Percentiles rank a stretch among this genome's conserved stretches.
phyloP scores from a whole-genome alignment of 257 asterid species.

The Solanum rostratum region DNA sequence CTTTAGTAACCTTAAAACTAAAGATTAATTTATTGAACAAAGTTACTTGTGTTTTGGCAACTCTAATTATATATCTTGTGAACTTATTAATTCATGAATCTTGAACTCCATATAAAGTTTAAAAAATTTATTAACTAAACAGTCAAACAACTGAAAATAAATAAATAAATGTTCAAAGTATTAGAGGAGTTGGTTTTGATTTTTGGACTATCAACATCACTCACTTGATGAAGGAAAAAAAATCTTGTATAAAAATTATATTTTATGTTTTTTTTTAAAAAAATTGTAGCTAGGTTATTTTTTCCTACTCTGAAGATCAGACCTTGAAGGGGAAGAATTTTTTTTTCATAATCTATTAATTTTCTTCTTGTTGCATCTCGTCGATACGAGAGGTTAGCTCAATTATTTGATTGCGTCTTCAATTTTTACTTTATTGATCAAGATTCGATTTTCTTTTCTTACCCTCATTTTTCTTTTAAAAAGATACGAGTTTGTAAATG shows the following conservation, averaged over 20 bases:
- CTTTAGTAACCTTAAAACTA: neutral
- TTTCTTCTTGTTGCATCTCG: no score
- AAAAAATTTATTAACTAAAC: neutral
- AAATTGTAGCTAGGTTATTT: no score
- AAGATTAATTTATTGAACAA: conserved; percentile 4
- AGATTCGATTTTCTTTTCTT: neutral
- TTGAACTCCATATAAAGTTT: neutral
- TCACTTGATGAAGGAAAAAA: neutral
- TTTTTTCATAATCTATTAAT: no score
- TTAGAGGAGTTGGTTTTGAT: conserved; percentile 7
- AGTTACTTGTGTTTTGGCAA: conserved; percentile 50
- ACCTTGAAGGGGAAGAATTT: no score
- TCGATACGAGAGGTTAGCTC: neutral
- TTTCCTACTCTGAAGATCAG: no score
- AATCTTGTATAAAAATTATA: no score
- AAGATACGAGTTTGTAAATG: neutral
- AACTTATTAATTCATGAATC: conserved; percentile 4
- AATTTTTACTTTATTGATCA: neutral
- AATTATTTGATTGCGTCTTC: neutral
- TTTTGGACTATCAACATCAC: conserved; percentile 31
- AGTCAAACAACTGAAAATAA: neutral
- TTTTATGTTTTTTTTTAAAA: no score
- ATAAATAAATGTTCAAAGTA: neutral
- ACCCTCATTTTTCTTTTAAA: neutral
- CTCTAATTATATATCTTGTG: conserved; percentile 37